Evolutionary conservation across 1,284 basidiomycete genomes (phyloP), one percentile per base, ranked within the genome.

Genomic region (Boletus chippewaensis): DNA sequence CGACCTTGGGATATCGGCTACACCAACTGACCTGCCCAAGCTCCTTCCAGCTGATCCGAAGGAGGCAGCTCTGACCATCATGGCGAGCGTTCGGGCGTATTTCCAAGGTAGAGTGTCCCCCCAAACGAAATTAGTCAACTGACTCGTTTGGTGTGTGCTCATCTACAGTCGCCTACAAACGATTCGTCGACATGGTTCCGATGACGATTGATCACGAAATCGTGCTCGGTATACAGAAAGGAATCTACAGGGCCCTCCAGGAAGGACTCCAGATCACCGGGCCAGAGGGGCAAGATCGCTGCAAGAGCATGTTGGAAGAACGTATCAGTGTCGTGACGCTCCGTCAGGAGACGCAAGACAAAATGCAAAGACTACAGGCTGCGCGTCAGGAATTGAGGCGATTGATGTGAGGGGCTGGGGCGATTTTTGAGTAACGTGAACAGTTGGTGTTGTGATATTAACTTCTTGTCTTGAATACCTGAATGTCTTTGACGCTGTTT

Each of bases 41-140:
- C 61, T 89, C 0, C 67, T 82, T 3, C 74, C 79, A 0, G 51
- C 73, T 0, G 81, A 85, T 55, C 65, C 67, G 0, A 77, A 74
- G 70, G 79, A 81, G 18, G 69, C 76, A 0, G 81, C 79, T 0
- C 61, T 88, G 4, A 61, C 65, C 10, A 83, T 87, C 57, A 86
- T 87, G 82, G 80, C 85, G 0, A 76, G 81, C 39, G 81, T 83
- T 4, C 71, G 83, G 1, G 87, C 82, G 0, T 88, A 88, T 57
- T 88, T 84, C 64, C 82, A 86, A 74, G 79, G 83, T 82, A 52
- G 9, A 57, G 53, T 26, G 12, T 26, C 42, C 16, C 2, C 6
- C 20, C 1, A 0, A 7, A 13, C 11, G 31, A 1, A 11, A n/a
- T 15, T 9, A 20, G 3, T 9, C n/a, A 15, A 12, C 46, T 48